These are phyloP conservation scores for Globisporangium paroecandrum DNA, from an alignment of 352 stramenopile species.

Conservation along the genomic window DNA sequence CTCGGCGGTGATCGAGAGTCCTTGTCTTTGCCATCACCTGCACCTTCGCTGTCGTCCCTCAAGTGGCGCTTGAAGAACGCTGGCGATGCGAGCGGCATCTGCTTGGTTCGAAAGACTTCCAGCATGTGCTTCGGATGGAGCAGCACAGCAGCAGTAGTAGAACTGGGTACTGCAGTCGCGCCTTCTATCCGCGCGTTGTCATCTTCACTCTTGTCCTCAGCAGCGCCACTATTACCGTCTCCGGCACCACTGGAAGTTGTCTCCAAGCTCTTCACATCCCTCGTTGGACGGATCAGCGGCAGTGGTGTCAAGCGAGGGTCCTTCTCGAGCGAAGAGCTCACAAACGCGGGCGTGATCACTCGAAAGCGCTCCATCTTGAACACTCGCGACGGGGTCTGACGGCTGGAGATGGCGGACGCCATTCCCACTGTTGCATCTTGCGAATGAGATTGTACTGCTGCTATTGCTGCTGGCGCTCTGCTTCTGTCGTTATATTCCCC, in stretches of 20 bases:
- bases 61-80: constrained; percentile 55
- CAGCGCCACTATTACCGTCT: neutral
- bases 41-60: constrained; percentile 19
- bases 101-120: constrained; percentile 57
- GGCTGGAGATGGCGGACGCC: constrained; percentile 28
- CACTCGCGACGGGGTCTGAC: constrained; percentile 37
- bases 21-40: neutral
- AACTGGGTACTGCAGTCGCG: neutral
- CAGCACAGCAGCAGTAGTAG: constrained; percentile 21
- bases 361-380: constrained; percentile 73
- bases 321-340: constrained; percentile 5
- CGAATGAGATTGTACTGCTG: neutral
- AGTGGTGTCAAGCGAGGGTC: neutral
- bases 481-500: neutral
- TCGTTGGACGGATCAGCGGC: constrained; percentile 10
- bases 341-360: constrained; percentile 52
- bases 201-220: neutral
- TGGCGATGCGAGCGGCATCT: constrained; percentile 60
- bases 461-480: neutral
- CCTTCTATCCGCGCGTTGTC: neutral
- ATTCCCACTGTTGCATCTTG: constrained; percentile 18
- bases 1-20: constrained; percentile 7
- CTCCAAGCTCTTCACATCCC: neutral
- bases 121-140: constrained; percentile 66
- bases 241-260: neutral